phyloP scores from a whole-genome alignment of 2,329 filamentous ascomycete genomes.

The Xylariales sp. region DNA sequence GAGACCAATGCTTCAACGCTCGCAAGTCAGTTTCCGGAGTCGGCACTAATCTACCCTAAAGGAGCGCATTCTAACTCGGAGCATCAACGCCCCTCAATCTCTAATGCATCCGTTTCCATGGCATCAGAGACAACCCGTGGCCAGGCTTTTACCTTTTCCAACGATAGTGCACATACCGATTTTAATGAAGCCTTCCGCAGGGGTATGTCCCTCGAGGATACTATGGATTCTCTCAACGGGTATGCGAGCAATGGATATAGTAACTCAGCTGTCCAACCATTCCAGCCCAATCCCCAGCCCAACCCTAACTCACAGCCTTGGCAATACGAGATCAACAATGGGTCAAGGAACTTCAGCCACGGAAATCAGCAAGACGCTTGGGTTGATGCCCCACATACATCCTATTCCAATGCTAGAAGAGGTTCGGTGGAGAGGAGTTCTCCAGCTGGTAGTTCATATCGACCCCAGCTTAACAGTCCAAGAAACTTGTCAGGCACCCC shows the following conservation, averaged over 20 bases:
- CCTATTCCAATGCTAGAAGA: constrained; percentile 49
- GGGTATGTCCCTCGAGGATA: constrained; percentile 52
- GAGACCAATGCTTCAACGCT: constrained; percentile 38
- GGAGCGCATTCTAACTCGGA: constrained; percentile 35
- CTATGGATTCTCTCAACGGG: constrained; percentile 36
- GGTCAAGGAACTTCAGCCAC: constrained; percentile 39
- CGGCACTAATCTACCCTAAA: constrained; percentile 36
- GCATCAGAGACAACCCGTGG: constrained; percentile 39
- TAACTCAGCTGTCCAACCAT: constrained; percentile 50
- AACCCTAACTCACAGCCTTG: constrained; percentile 62
- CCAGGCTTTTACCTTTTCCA: constrained; percentile 38
- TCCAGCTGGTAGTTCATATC: constrained; percentile 50
- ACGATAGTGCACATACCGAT: constrained; percentile 54
- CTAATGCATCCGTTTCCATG: constrained; percentile 35
- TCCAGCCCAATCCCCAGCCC: constrained; percentile 62
- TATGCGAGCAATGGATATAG: constrained; percentile 42
- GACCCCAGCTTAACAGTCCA: constrained; percentile 48
- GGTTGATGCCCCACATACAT: constrained; percentile 46
- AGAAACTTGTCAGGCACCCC: constrained; percentile 48
- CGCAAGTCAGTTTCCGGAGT: constrained; percentile 38
- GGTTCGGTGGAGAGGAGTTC: constrained; percentile 56
- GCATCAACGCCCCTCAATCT: constrained; percentile 42
- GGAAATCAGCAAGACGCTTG: constrained; percentile 50
- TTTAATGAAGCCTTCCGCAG: constrained; percentile 52
- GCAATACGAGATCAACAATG: constrained; percentile 50